Percentiles rank a stretch among this genome's conserved stretches.
Conservation (phyloP, 2,329 filamentous ascomycete species). For the Aureobasidium zeae region DNA sequence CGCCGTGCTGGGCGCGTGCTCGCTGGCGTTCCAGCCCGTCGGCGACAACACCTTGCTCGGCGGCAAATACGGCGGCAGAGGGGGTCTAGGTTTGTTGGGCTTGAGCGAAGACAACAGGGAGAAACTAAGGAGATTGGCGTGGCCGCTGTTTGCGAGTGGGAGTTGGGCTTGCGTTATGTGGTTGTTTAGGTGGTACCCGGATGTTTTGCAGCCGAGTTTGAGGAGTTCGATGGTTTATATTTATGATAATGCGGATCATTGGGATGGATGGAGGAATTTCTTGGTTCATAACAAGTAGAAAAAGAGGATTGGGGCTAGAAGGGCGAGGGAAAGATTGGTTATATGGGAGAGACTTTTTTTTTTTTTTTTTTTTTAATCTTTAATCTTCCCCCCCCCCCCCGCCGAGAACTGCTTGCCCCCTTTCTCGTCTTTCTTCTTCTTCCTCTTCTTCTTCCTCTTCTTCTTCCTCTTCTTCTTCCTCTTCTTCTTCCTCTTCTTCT, state of each 20-base stretch:
- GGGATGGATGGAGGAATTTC: slow-evolving; percentile 78
- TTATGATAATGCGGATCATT: slow-evolving; percentile 73
- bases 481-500: not conserved
- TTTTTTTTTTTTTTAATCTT: not conserved
- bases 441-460: not conserved
- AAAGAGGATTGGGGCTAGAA: not conserved
- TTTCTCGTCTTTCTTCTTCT: not conserved
- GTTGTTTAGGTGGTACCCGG: slow-evolving; percentile 83
- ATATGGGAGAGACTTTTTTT: no score
- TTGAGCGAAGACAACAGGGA: slow-evolving; percentile 32
- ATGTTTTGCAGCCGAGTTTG: slow-evolving; percentile 82
- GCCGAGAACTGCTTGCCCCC: not conserved
- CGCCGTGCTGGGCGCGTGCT: slow-evolving; percentile 74
- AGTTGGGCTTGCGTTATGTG: slow-evolving; percentile 96
- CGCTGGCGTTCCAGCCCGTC: slow-evolving; percentile 62
- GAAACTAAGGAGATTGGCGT: slow-evolving; percentile 54
- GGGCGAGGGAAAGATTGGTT: not conserved
- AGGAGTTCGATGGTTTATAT: slow-evolving; percentile 97
- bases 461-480: not conserved
- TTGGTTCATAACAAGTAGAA: slow-evolving; percentile 66
- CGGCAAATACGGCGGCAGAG: slow-evolving; percentile 31
- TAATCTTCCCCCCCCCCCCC: not conserved
- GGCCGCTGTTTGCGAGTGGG: slow-evolving; percentile 83
- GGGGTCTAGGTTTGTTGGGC: slow-evolving; percentile 34
- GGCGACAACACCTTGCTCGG: slow-evolving; percentile 31